These are phyloP conservation scores for Colletotrichum plurivorum DNA, from an alignment of 2,329 filamentous ascomycete genomes.

Conservation along the genomic window DNA sequence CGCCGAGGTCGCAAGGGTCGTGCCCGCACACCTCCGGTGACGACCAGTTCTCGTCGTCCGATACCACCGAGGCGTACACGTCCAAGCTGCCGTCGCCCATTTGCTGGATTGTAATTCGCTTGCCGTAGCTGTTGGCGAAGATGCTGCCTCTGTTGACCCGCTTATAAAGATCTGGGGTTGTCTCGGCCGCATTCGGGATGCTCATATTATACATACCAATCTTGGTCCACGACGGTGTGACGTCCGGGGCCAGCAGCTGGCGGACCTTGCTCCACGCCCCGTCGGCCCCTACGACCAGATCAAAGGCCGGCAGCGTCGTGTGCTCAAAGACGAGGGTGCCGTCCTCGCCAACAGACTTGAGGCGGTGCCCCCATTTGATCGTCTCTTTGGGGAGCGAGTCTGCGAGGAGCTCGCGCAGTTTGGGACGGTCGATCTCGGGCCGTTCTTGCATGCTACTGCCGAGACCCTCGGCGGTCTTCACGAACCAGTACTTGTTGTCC, in stretches of 20 bases:
- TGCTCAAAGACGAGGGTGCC: slow-evolving; percentile 56
- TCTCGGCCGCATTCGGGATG: slow-evolving; percentile 56
- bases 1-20: slow-evolving; percentile 55
- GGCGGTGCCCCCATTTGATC: slow-evolving; percentile 61
- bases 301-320: slow-evolving; percentile 52
- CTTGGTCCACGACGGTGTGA: slow-evolving; percentile 61
- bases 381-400: slow-evolving; percentile 59
- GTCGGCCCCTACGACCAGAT: slow-evolving; percentile 54
- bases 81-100: slow-evolving; percentile 64
- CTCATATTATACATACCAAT: slow-evolving; percentile 59
- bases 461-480: slow-evolving; percentile 37
- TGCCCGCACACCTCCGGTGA: slow-evolving; percentile 57
- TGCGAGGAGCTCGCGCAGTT: slow-evolving; percentile 60
- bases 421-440: slow-evolving; percentile 68
- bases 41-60: slow-evolving; percentile 56
- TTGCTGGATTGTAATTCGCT: slow-evolving; percentile 55
- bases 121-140: slow-evolving; percentile 60
- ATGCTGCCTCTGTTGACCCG: slow-evolving; percentile 63
- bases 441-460: slow-evolving; percentile 52
- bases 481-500: slow-evolving; percentile 52
- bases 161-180: slow-evolving; percentile 58
- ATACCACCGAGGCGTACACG: slow-evolving; percentile 54
- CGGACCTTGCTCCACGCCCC: slow-evolving; percentile 56
- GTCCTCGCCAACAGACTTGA: slow-evolving; percentile 54
- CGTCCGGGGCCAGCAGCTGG: slow-evolving; percentile 51